Conservation (phyloP, 2,329 filamentous ascomycete genomes). For the Botryotinia convoluta region DNA sequence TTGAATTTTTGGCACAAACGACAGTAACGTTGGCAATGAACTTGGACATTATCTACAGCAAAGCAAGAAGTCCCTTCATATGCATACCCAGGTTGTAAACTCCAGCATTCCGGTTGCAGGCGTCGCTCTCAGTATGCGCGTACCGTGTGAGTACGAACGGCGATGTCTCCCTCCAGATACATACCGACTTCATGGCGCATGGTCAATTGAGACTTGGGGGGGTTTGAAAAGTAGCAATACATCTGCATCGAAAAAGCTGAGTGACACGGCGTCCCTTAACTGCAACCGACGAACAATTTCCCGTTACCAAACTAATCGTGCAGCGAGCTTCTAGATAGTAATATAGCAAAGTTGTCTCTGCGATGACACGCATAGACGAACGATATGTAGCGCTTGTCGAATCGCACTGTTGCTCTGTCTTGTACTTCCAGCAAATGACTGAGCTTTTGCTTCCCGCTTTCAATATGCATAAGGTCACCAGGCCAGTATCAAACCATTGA, state of each 20-base stretch:
- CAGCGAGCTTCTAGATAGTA: background rate
- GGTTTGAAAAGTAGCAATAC: background rate
- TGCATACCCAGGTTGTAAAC: background rate
- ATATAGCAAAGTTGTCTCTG: background rate
- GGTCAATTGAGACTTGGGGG: background rate
- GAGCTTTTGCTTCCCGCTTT: background rate
- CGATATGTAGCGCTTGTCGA: background rate
- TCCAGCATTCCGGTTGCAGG: background rate
- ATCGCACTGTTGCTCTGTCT: background rate
- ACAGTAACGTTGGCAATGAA: background rate
- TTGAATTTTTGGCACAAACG: background rate
- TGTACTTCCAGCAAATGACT: background rate
- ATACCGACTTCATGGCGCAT: background rate
- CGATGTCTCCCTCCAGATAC: background rate
- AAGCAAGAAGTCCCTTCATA: background rate
- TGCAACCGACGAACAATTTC: background rate
- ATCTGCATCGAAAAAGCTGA: background rate
- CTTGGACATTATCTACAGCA: background rate
- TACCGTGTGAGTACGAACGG: background rate
- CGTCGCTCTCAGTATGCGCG: background rate
- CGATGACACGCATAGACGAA: background rate
- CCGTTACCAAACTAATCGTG: background rate
- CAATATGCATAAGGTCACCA: no score
- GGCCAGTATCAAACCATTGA: background rate
- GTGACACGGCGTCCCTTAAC: background rate